Evolutionary conservation across 2,329 filamentous ascomycete species (phyloP), one percentile per base, ranked within the genome.

Genomic region (Pestalotiopsis sp.): DNA sequence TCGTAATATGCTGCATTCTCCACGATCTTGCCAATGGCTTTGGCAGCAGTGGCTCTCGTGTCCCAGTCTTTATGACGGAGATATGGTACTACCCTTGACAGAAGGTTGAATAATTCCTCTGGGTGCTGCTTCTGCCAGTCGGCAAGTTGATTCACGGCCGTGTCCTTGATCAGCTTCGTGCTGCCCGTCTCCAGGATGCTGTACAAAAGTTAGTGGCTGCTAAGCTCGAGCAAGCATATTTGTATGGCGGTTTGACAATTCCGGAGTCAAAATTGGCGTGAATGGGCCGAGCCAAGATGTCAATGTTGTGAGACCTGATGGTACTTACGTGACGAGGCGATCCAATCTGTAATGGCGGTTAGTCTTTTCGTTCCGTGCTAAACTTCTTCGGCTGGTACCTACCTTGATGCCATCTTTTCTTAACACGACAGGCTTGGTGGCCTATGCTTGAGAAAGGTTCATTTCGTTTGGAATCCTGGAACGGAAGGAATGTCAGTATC

Each of bases 51-150:
- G 70, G 92, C 95, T 74, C 97, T 88, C 31, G 96, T 99, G 77
- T 99, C 96, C 96, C 96, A 99, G 78, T 95, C 95, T 79, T 95
- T 97, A 74, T 96, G 95, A 69, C 93, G 90, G 38, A 99, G 87
- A 80, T 98, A 99, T 1, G 96, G 95, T n/a, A 99, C 91, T 39
- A 99, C 95, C 70, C 95, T 88, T 38, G 94, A 95, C 13, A 99
- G 87, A 6, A 99, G 87, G 78, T 98, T 98, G 82, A 98, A 98
- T 1, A 99, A 86, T 80, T 99, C 97, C 82, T 99, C 95, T 0
- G 96, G 96, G 76, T 98, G 96, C 80, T 96, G 93, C 79, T 98
- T 98, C 82, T 99, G 97, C 81, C 97, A 96, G 82, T 99, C 96
- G 71, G 95, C 96, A 72, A 99, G 88, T 82, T 99, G 96, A 78